Evolutionary conservation across 768 basidiomycete species (phyloP), one percentile per base, ranked within the genome.

Genomic region (Leccinum incarnatum): DNA sequence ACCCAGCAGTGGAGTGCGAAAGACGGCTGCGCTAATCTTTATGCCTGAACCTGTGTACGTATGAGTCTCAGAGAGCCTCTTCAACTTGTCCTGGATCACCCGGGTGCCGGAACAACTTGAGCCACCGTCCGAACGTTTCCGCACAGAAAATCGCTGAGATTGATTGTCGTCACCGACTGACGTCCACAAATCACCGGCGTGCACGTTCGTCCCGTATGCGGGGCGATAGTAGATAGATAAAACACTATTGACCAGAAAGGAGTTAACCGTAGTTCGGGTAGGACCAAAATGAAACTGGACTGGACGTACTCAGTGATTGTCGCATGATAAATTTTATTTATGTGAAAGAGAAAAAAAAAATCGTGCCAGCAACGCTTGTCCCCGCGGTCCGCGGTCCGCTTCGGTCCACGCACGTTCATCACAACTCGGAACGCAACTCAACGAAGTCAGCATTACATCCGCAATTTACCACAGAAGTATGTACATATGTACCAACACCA

Each of bases 161-260:
- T 45, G 19, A 15, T 45, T 19, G 4, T 5, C 42, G 42, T 11
- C 19, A 21, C 42, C 5, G 42, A n/a, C 11, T 45, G 12, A 10
- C 12, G 14, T 3, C 5, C 21, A 49, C 48, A 0, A 51, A 57
- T 52, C 52, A 36, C 51, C 34, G 23, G 5, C 21, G 19, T 46
- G 54, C 54, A 59, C 58, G 49, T 56, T 55, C 46, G 57, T 34
- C n/a, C 37, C 17, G 40, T 40, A 40, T 40, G 51, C 10, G 11
- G 5, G 32, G 19, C 19, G 30, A 21, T 21, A 21, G 14, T n/a
- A 45, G 42, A 45, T 45, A 19, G 42, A 32, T 32, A 30, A 34
- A n/a, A 40, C 40, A n/a, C 40, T n/a, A 8, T 40, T 15, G 5
- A 5, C n/a, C 29, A 30, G 42, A 45, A 51, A 27, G n/a, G 10